Evolutionary conservation across 1,284 basidiomycete genomes (phyloP).

Genomic region (Anthracocystis walkeri): DNA sequence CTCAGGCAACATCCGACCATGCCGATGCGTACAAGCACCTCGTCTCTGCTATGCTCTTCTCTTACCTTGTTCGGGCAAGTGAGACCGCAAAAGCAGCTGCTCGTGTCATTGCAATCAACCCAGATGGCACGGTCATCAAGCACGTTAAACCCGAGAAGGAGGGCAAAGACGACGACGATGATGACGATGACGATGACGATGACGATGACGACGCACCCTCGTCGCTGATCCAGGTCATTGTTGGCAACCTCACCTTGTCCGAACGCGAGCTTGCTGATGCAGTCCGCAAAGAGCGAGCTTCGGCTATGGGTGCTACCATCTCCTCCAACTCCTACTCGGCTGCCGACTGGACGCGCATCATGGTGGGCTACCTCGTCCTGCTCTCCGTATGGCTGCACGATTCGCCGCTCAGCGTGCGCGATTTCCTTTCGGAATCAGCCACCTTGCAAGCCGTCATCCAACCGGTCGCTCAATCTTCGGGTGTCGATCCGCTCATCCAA

Average conservation of each 20-base stretch:
- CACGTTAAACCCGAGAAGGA: constrained; percentile 19
- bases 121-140: constrained; percentile 52
- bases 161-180: constrained; percentile 64
- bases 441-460: constrained; percentile 84
- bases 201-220: constrained; percentile 72
- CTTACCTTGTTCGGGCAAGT: constrained; percentile 73
- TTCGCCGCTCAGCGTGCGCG: constrained; percentile 84
- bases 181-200: constrained; percentile 71
- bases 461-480: constrained; percentile 89
- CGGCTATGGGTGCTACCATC: constrained; percentile 35
- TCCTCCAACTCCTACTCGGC: constrained; percentile 42
- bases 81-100: constrained; percentile 74
- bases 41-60: constrained; percentile 67
- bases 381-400: constrained; percentile 97
- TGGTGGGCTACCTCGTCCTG: constrained; percentile 85
- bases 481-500: constrained; percentile 86
- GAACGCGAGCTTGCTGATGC: constrained; percentile 72
- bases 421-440: constrained; percentile 87
- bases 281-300: constrained; percentile 60
- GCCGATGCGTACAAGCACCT: constrained; percentile 72
- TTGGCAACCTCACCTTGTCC: constrained; percentile 77
- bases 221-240: constrained; percentile 73
- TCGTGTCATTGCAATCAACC: constrained; percentile 71
- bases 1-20: constrained; percentile 27
- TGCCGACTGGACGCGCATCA: constrained; percentile 82